phyloP scores from a whole-genome alignment of 2,329 filamentous ascomycete genomes.

The Hymenoscyphus infarciens region DNA sequence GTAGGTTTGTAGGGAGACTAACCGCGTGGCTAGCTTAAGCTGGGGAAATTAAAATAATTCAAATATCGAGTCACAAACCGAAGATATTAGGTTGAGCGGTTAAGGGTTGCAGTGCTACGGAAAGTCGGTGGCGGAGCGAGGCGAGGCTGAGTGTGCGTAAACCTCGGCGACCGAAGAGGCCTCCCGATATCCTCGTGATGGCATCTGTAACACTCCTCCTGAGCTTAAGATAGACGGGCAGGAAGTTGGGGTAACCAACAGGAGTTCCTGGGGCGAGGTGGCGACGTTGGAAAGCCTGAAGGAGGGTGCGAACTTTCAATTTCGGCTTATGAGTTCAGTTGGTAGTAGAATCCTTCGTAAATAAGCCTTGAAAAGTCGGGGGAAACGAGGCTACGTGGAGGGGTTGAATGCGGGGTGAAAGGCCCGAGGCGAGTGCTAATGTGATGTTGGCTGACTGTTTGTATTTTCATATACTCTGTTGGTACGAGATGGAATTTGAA shows the following conservation, averaged over 20 bases:
- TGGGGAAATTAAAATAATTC: too few species aligned
- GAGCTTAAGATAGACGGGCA: too few species aligned
- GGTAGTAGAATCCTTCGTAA: too few species aligned
- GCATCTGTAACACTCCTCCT: neutral
- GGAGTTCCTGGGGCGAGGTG: too few species aligned
- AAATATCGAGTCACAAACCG: too few species aligned
- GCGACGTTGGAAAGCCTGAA: too few species aligned
- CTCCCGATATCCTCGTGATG: slow-evolving; percentile 1
- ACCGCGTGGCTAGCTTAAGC: too few species aligned
- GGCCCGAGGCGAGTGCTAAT: neutral
- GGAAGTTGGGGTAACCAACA: too few species aligned
- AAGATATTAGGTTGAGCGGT: neutral
- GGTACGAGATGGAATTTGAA: neutral
- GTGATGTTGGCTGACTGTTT: neutral
- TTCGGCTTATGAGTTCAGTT: too few species aligned
- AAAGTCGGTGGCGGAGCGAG: slow-evolving; percentile 3
- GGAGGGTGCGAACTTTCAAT: too few species aligned
- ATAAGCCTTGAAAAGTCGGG: neutral
- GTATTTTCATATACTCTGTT: neutral
- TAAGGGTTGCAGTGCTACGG: neutral
- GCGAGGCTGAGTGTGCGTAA: slow-evolving; percentile 2
- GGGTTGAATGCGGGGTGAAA: neutral
- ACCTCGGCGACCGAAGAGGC: neutral
- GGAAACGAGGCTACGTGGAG: neutral
- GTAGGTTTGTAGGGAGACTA: too few species aligned